Evolutionary conservation across 805 yeast genomes (phyloP).

Genomic region (Saccharomycopsis babjevae): DNA sequence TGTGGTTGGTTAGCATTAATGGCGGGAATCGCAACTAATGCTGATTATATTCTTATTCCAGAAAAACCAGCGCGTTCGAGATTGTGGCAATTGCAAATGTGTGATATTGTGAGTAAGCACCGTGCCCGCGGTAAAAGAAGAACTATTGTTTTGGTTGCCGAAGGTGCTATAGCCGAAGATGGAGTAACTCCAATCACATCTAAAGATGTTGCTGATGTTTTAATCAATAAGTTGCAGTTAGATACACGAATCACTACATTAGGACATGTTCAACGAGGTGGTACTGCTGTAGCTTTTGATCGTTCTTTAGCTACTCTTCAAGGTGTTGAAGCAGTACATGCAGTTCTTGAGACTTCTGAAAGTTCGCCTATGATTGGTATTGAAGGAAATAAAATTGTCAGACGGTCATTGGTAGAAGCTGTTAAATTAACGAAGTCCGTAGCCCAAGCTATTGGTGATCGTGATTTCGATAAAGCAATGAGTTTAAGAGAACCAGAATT

Average conservation of each 20-base stretch:
- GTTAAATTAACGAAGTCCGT: constrained; percentile 62
- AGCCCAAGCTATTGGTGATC: constrained; percentile 54
- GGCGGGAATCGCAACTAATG: constrained; percentile 74
- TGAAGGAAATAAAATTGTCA: constrained; percentile 57
- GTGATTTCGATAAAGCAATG: constrained; percentile 64
- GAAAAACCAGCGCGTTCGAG: constrained; percentile 59
- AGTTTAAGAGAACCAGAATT: constrained; percentile 62
- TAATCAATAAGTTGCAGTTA: constrained; percentile 54
- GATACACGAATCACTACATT: constrained; percentile 71
- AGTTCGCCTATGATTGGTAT: constrained; percentile 75
- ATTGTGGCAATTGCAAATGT: constrained; percentile 61
- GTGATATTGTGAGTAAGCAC: constrained; percentile 52
- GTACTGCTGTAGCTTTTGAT: constrained; percentile 69
- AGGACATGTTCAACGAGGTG: constrained; percentile 81
- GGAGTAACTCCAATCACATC: constrained; percentile 52
- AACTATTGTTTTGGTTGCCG: constrained; percentile 73
- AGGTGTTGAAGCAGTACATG: constrained; percentile 75
- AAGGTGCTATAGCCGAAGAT: constrained; percentile 69
- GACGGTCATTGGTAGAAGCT: constrained; percentile 63
- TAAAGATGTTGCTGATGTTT: constrained; percentile 52
- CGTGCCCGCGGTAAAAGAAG: constrained; percentile 65
- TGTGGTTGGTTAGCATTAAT: constrained; percentile 82
- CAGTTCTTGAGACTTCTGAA: constrained; percentile 58
- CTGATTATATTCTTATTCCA: constrained; percentile 73
- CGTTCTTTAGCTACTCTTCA: constrained; percentile 64